phyloP scores from a whole-genome alignment of 306 rosid species.

The Crotalaria pallida region DNA sequence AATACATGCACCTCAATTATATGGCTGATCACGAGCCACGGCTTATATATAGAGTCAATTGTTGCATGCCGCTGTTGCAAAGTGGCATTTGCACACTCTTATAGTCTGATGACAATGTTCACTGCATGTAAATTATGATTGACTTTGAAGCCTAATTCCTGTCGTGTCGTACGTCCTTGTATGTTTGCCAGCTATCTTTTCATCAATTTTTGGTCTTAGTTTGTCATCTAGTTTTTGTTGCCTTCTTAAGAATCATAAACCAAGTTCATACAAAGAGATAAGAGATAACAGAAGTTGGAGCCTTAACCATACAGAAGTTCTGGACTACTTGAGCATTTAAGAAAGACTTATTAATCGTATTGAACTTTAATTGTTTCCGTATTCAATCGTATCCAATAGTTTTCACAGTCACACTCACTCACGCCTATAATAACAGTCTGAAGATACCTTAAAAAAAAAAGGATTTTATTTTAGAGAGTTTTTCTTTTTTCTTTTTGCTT shows the following conservation, averaged over 20 bases:
- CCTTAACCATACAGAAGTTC: neutral
- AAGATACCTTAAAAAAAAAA: too few species aligned
- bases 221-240: neutral
- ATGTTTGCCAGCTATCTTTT: slow-evolving; percentile 5
- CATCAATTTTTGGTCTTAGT: neutral
- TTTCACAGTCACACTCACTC: too few species aligned
- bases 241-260: neutral
- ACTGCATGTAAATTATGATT: neutral
- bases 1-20: slow-evolving; percentile 8
- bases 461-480: too few species aligned
- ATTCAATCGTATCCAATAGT: too few species aligned
- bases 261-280: neutral
- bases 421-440: too few species aligned
- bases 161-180: neutral
- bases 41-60: neutral
- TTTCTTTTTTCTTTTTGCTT: too few species aligned
- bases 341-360: too few species aligned
- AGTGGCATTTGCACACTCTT: neutral
- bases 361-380: too few species aligned
- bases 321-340: too few species aligned
- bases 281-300: neutral
- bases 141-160: neutral
- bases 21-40: neutral
- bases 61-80: neutral
- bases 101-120: neutral